Base-by-base conservation (phyloP, 352 stramenopile species). In the Saprolegnia parasitica region DNA sequence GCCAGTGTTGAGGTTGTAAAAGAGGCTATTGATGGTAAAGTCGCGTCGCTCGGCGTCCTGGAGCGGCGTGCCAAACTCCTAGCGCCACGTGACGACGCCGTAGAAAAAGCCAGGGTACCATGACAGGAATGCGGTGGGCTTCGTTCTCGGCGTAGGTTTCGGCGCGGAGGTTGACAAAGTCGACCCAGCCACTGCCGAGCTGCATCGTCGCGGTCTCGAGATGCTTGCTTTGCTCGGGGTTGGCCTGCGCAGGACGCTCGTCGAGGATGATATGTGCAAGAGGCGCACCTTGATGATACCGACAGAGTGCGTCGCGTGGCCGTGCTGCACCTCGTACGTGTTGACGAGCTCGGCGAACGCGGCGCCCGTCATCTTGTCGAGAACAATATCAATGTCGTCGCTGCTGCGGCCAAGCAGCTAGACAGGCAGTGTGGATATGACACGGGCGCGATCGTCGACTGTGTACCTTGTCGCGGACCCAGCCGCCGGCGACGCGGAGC, bases 1-100 rank as follows among this genome's bases (percentile, higher is more conserved):
- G 18, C 79, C 77, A 21, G 84, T 92, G 71, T 97, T 90, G 47
- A 99, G 88, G 77, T 99, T 99, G 87, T 98, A 99, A 76, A 99
- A 99, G 1, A 99, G 73, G n/a, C 84, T 83, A 78, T 99, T 99
- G 74, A 99, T 97, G 3, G 97, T 99, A 65, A 99, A 97, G 81
- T 99, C 97, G 47, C 97, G 83, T 49, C 97, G 72, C 58, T 89
- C 73, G 16, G 89, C 90, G 67, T 97, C 90, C 62, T 97, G 81
- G 46, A 85, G 68, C 2, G 96, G 89, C 23, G 91, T 98, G 6
- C 81, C 84, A 47, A 90, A 84, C 60, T 77, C 73, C 74, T 79
- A 39, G 21, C 21, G n/a, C 23, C 23, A 4, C 18, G 32, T 50
- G 58, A 72, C 26, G 23, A 40, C 6, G 23, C 40, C 15, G 47